Evolutionary conservation across 345 rosid genomes (phyloP), one percentile per base, ranked within the genome.

Genomic region (Cochlearia excelsa): DNA sequence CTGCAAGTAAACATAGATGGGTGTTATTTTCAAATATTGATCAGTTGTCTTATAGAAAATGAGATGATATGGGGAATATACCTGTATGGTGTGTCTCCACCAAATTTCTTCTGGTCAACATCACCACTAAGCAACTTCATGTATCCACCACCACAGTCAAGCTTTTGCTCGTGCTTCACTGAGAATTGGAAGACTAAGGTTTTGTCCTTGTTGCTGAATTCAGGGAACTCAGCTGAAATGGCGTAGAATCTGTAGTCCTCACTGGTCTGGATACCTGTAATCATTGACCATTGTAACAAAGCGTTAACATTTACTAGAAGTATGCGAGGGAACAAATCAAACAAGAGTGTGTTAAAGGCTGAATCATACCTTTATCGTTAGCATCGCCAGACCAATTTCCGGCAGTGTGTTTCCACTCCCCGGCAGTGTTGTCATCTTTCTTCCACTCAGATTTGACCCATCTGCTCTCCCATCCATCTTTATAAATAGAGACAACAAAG

Each of bases 131-230:
- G 82, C 74, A 94, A 65, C 82, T 94, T 94, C 90, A 94, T 82
- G 87, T 94, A 94, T 31, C 99, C 99, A 72, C 99, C 97, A 66
- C 99, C 97, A 73, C 97, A 90, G 73, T 94, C 99, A 67, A 94
- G 99, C 77, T 94, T 94, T 79, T 94, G 99, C 63, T 94, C 99
- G 39, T 94, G 99, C 87, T 94, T 90, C 63, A 90, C 97, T 2
- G 88, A 84, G 72, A 94, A 90, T 49, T 90, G 99, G 81, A 94
- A 94, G 50, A 90, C 99, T 0, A 94, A 78, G 1, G 93, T 86
- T 75, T 80, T 79, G 41, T 78, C 97, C 81, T 94, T 94, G 86
- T 84, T 94, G 78, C 90, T 94, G 76, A 90, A 82, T 63, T 78
- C 84, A 30, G 99, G 96, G 79, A 77, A 94, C 75, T 84, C 86